Conservation (phyloP, 805 yeast genomes). For the Phaffomyces antillensis region DNA sequence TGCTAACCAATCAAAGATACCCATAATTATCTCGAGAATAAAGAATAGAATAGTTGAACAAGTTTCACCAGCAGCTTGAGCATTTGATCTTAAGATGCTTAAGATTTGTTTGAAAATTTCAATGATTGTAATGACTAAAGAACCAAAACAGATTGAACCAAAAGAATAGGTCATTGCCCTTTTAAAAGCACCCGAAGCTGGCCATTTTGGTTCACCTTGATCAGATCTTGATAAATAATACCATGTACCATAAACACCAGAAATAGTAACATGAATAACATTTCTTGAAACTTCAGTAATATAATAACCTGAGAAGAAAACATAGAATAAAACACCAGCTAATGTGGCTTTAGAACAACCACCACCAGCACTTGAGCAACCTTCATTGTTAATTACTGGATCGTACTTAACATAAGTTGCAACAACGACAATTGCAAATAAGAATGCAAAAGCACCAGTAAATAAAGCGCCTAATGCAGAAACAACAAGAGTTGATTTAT, state of each 20-base stretch:
- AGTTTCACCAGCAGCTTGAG: slow-evolving; percentile 43
- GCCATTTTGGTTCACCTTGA: slow-evolving; percentile 71
- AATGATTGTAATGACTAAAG: slow-evolving; percentile 61
- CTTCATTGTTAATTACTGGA: slow-evolving; percentile 44
- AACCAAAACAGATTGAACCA: slow-evolving; percentile 87
- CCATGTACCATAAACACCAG: slow-evolving; percentile 90
- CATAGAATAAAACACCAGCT: slow-evolving; percentile 63
- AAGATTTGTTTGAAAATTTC: slow-evolving; percentile 57
- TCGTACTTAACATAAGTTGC: slow-evolving; percentile 75
- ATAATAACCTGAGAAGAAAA: slow-evolving; percentile 77
- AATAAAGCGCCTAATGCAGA: slow-evolving; percentile 54
- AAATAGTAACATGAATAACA: slow-evolving; percentile 69
- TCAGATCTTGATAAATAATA: slow-evolving; percentile 71
- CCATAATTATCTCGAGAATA: slow-evolving; percentile 51
- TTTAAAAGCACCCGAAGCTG: slow-evolving; percentile 74
- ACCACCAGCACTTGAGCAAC: slow-evolving; percentile 46
- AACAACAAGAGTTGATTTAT: slow-evolving; percentile 62
- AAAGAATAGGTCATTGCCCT: slow-evolving; percentile 81
- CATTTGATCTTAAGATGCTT: slow-evolving; percentile 43
- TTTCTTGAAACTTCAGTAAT: slow-evolving; percentile 79
- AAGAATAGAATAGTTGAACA: slow-evolving; percentile 47
- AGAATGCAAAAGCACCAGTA: slow-evolving; percentile 54
- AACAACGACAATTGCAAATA: slow-evolving; percentile 62
- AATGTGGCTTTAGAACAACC: slow-evolving; percentile 52
- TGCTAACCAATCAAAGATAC: slow-evolving; percentile 70